phyloP scores from a whole-genome alignment of 208 protist genomes.

The Wallacemonas rigidus region DNA sequence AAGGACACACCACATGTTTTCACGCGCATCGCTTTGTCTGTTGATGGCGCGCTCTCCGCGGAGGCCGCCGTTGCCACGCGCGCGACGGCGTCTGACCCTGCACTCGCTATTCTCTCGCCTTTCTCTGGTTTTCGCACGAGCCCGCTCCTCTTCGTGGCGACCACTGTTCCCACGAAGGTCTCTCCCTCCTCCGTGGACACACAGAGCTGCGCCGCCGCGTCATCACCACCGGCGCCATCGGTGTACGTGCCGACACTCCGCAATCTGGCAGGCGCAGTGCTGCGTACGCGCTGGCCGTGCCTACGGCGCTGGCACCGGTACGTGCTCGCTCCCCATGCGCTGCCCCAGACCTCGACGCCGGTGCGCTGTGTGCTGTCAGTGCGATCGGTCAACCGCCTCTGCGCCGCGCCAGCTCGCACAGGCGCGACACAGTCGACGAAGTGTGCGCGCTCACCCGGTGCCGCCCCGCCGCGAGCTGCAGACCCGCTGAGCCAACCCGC shows the following conservation, averaged over 20 bases:
- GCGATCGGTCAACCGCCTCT: background rate
- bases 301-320: slow-evolving; percentile 10
- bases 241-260: slow-evolving; percentile 11
- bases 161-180: background rate
- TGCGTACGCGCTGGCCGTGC: background rate
- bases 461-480: background rate
- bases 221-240: background rate
- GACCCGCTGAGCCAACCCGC: background rate
- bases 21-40: too few species aligned
- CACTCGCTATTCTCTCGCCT: background rate
- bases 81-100: background rate
- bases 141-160: background rate
- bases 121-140: background rate
- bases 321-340: background rate
- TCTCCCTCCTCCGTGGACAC: too few species aligned
- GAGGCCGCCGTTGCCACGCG: too few species aligned
- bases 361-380: background rate
- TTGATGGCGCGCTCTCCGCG: background rate
- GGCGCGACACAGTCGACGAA: background rate
- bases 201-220: too few species aligned
- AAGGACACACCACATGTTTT: too few species aligned
- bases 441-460: background rate
- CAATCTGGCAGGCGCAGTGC: background rate
- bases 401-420: background rate
- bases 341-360: background rate